These are phyloP conservation scores for Saccharomycopsis synnaedendra DNA, from an alignment of 805 yeast species.

Conservation along the genomic window DNA sequence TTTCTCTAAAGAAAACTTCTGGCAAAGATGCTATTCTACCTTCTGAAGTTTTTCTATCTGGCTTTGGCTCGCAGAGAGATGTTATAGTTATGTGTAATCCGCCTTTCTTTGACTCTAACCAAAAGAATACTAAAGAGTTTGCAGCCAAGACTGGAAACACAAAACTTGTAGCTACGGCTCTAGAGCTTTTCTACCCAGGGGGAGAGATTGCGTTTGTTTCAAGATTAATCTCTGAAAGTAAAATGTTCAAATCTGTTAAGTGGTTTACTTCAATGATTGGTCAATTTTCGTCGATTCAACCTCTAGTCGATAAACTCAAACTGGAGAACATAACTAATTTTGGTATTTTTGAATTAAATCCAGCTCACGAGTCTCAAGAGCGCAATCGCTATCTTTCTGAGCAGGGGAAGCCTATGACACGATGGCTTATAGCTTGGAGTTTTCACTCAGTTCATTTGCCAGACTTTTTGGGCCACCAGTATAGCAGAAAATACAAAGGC, in stretches of 20 bases:
- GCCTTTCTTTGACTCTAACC: conserved; percentile 30
- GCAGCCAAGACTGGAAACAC: conserved; percentile 19
- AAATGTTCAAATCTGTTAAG: background rate
- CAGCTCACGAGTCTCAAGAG: background rate
- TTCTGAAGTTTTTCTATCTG: background rate
- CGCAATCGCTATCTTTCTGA: background rate
- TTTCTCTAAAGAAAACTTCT: conserved; percentile 19
- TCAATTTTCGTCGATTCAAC: conserved; percentile 13
- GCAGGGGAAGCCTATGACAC: background rate
- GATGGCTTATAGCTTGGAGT: conserved; percentile 13
- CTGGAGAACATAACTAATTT: conserved; percentile 3
- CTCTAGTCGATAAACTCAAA: conserved; percentile 6
- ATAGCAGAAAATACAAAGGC: conserved; percentile 4
- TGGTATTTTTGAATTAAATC: conserved; percentile 12
- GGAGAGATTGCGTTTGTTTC: conserved; percentile 31
- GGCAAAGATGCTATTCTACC: background rate
- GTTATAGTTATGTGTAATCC: conserved; percentile 31
- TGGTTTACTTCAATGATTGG: conserved; percentile 26
- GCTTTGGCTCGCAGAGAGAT: background rate
- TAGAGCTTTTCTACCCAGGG: conserved; percentile 31
- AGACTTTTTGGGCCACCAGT: conserved; percentile 10
- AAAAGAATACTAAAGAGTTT: conserved; percentile 10
- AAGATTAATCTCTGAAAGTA: conserved; percentile 25
- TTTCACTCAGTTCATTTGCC: conserved; percentile 9
- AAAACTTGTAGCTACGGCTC: conserved; percentile 22